Evolutionary conservation across 305 asterid species (phyloP).

Genomic region (Fraxinus albicans): DNA sequence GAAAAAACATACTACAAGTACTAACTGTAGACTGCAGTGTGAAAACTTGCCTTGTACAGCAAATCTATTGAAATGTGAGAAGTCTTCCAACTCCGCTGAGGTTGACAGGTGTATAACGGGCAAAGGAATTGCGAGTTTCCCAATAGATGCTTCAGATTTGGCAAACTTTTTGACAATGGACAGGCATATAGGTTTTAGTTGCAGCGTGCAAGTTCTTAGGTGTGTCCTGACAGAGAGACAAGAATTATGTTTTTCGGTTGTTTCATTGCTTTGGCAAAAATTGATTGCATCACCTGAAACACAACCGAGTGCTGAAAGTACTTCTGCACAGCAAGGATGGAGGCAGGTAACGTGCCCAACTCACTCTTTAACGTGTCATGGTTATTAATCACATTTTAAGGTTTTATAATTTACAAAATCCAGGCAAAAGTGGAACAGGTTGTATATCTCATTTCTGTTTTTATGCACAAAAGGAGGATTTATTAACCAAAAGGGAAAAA

Average conservation of each 20-base stretch:
- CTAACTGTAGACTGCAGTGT: conserved; percentile 48
- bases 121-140: conserved; percentile 61
- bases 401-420: not conserved
- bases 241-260: conserved; percentile 93
- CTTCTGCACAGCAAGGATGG: conserved; percentile 99
- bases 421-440: not conserved
- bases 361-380: not conserved
- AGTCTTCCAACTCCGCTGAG: conserved; percentile 33
- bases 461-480: not conserved
- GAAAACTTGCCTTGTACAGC: conserved; percentile 43
- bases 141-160: conserved; percentile 86
- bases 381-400: not conserved
- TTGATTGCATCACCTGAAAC: conserved; percentile 92
- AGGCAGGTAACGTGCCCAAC: conserved; percentile 67
- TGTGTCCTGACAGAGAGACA: conserved; percentile 83
- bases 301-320: conserved; percentile 89
- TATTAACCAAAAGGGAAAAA: not conserved
- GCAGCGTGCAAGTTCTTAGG: conserved; percentile 77
- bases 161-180: conserved; percentile 94
- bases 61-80: conserved; percentile 34
- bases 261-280: conserved; percentile 98
- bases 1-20: conserved; percentile 43
- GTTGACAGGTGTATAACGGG: conserved; percentile 45
- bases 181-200: conserved; percentile 80
- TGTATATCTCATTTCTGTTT: not conserved